Percentiles rank a stretch among this genome's conserved stretches.
These are phyloP conservation scores for Annulohypoxylon truncatum DNA, from an alignment of 2,329 filamentous ascomycete species.

Conservation along the genomic window DNA sequence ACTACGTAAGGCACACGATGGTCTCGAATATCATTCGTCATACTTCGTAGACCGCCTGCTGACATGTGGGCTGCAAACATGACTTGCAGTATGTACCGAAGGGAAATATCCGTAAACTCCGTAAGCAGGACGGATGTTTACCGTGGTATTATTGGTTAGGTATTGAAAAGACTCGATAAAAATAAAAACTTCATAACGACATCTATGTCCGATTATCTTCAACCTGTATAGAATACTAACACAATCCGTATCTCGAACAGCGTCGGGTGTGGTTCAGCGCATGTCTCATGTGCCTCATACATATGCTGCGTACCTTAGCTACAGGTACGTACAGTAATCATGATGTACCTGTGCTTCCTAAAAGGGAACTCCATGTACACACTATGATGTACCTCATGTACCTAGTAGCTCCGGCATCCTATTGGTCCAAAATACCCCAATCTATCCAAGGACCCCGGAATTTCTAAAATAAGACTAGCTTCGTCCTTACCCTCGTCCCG, in stretches of 20 bases:
- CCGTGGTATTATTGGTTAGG: not conserved
- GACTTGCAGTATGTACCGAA: not conserved
- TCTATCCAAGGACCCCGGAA: constrained; percentile 23
- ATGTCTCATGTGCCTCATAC: constrained; percentile 6
- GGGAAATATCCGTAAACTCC: not conserved
- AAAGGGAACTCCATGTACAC: constrained; percentile 9
- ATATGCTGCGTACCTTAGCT: not conserved
- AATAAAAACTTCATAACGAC: not conserved
- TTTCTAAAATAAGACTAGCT: constrained; percentile 33
- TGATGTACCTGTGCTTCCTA: not conserved
- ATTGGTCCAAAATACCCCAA: constrained; percentile 26
- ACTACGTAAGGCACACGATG: not conserved
- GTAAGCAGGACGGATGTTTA: not conserved
- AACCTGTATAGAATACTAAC: not conserved
- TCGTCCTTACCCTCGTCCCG: constrained; percentile 22
- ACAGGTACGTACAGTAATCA: constrained; percentile 3
- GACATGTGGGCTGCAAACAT: constrained; percentile 2
- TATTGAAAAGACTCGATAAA: not conserved
- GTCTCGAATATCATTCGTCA: constrained; percentile 1
- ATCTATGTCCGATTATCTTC: not conserved
- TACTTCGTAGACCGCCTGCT: constrained; percentile 4
- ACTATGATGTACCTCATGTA: constrained; percentile 4
- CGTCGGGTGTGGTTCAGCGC: not conserved
- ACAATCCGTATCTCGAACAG: not conserved
- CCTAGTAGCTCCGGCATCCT: constrained; percentile 4